These are phyloP conservation scores for Bolboschoenoplectus hybrid DNA, from an alignment of 202 grass and related monocot genomes.

Conservation along the genomic window DNA sequence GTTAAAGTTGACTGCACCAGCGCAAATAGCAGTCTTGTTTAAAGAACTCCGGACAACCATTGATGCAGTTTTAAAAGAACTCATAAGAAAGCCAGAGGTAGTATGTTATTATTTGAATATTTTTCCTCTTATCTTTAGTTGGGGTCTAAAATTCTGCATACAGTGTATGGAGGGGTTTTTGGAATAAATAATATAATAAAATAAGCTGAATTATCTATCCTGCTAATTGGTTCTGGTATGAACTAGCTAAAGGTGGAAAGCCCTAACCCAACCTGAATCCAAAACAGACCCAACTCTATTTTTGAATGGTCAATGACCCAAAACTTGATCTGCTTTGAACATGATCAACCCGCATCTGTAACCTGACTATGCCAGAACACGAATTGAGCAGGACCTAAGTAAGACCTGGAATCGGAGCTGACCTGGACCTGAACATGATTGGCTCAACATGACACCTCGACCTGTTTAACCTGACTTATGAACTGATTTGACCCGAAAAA, in stretches of 20 bases:
- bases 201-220: not conserved
- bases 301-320: not conserved
- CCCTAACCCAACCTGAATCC: not conserved
- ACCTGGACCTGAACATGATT: not conserved
- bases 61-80: conserved; percentile 89
- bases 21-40: conserved; percentile 85
- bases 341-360: not conserved
- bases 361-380: not conserved
- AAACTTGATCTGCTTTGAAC: not conserved
- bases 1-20: conserved; percentile 87
- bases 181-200: not conserved
- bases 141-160: conserved; percentile 8
- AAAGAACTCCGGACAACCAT: conserved; percentile 85
- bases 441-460: not conserved
- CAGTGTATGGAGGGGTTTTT: not conserved
- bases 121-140: conserved; percentile 28
- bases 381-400: not conserved
- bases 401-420: conserved; percentile 10
- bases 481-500: not conserved
- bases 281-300: not conserved
- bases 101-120: conserved; percentile 26
- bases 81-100: conserved; percentile 90
- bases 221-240: not conserved
- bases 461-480: not conserved
- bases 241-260: not conserved